Base-by-base conservation (phyloP, 345 rosid species). In the Salix koriyanagi region DNA sequence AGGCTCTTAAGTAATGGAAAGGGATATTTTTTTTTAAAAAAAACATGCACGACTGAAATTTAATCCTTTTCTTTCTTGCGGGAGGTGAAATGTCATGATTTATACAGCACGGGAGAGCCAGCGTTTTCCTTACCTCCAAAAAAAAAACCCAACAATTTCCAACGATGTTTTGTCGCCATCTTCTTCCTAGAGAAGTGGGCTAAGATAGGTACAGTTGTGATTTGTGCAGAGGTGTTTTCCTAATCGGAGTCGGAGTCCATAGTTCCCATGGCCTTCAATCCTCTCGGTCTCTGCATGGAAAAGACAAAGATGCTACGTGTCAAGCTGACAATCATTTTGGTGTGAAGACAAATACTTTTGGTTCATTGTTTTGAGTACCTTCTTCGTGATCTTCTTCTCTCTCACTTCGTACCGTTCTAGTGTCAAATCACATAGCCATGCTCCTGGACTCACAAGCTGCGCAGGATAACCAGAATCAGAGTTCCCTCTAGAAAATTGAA, bases 311-410 rank as follows among this genome's bases (percentile, higher is more conserved):
- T 3, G 4, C 13, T n/a, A 7, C 52, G 7, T 11, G 18, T 26
- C 1, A 65, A 18, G 19, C 4, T 2, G 28, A 0, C 2, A 67
- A 10, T 9, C 52, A 56, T 11, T 9, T 34, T 23, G 67, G 37
- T 3, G 8, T 30, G 41, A 65, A 65, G 16, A 30, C 37, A 67
- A 37, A 67, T 67, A 37, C 2, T 37, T 7, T 2, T 10, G 32
- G 16, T 37, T 34, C 18, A 12, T 39, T 0, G 13, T 16, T 39
- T 12, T 1, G 25, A 52, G 19, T 81, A 88, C 91, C 91, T 88
- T 88, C 82, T 86, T 88, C 14, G 88, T 70, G n/a, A 86, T 83
- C 78, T 88, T 88, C 89, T 88, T 88, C 82, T 88, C 91, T 64
- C 91, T 80, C 10, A 88, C 91, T 75, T 88, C 89, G 14, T 88